Conservation (phyloP, 2,329 filamentous ascomycete genomes). For the Pestalotiopsis sp. region DNA sequence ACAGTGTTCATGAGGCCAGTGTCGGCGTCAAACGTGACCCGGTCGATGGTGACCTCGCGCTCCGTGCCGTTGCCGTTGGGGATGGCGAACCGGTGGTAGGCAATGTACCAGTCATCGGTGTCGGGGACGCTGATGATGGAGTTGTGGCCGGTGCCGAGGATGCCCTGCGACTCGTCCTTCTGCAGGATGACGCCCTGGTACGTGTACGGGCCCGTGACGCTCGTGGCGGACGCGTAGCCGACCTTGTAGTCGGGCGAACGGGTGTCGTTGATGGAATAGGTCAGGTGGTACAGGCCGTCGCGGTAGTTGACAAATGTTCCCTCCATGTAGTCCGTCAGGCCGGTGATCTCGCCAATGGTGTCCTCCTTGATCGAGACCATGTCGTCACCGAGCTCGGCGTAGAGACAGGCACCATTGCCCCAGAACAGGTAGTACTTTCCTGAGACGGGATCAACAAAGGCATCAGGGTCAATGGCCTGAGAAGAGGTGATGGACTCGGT, state of each 20-base stretch:
- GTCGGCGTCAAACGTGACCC: slow-evolving; percentile 33
- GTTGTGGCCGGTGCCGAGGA: slow-evolving; percentile 48
- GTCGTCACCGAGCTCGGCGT: slow-evolving; percentile 46
- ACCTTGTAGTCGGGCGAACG: slow-evolving; percentile 47
- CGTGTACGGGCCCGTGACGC: slow-evolving; percentile 43
- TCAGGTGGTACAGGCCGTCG: slow-evolving; percentile 47
- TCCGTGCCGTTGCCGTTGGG: slow-evolving; percentile 45
- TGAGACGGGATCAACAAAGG: slow-evolving; percentile 60
- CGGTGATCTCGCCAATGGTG: slow-evolving; percentile 35
- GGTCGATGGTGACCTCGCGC: slow-evolving; percentile 46
- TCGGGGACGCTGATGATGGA: slow-evolving; percentile 48
- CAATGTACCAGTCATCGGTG: slow-evolving; percentile 53
- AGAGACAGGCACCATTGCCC: slow-evolving; percentile 48
- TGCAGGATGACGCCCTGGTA: slow-evolving; percentile 46
- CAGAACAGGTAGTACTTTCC: slow-evolving; percentile 65
- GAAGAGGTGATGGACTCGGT: slow-evolving; percentile 41
- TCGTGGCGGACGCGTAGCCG: slow-evolving; percentile 45
- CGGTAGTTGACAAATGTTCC: slow-evolving; percentile 46
- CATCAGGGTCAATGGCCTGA: slow-evolving; percentile 62
- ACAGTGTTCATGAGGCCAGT: slow-evolving; percentile 8
- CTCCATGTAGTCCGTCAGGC: slow-evolving; percentile 46
- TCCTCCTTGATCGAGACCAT: slow-evolving; percentile 45
- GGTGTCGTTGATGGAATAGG: slow-evolving; percentile 51
- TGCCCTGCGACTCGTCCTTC: slow-evolving; percentile 42
- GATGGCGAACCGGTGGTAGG: slow-evolving; percentile 50